These are phyloP conservation scores for Pseudogymnoascus sp. DNA, from an alignment of 2,329 filamentous ascomycete genomes.

Conservation along the genomic window DNA sequence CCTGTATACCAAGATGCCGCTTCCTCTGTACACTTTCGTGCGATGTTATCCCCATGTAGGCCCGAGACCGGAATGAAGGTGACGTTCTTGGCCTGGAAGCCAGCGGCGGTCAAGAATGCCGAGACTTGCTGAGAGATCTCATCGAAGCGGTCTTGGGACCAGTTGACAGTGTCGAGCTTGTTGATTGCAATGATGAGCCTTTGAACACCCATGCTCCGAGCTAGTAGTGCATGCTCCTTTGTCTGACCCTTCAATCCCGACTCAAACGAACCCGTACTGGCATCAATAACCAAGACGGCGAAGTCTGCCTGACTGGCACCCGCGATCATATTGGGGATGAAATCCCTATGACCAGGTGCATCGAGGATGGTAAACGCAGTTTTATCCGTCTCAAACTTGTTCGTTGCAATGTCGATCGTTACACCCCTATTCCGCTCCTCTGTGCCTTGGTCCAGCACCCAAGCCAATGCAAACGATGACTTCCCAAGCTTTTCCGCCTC, in stretches of 20 bases:
- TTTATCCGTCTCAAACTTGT: slow-evolving; percentile 82
- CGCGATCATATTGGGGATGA: slow-evolving; percentile 98
- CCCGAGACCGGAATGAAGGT: slow-evolving; percentile 87
- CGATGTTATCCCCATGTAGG: slow-evolving; percentile 79
- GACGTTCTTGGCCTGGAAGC: slow-evolving; percentile 73
- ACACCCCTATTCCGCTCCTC: slow-evolving; percentile 87
- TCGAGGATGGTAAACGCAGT: slow-evolving; percentile 91
- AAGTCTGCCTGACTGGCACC: slow-evolving; percentile 94
- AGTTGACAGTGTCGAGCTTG: slow-evolving; percentile 81
- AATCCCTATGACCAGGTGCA: slow-evolving; percentile 88
- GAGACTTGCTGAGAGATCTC: slow-evolving; percentile 78
- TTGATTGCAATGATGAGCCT: slow-evolving; percentile 86
- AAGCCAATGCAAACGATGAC: slow-evolving; percentile 89
- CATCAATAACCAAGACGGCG: slow-evolving; percentile 88
- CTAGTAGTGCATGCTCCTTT: slow-evolving; percentile 80
- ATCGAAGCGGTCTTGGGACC: slow-evolving; percentile 75
- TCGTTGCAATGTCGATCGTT: slow-evolving; percentile 93
- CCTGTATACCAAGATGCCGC: slow-evolving; percentile 72
- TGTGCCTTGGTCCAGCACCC: slow-evolving; percentile 87
- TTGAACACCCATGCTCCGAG: slow-evolving; percentile 84
- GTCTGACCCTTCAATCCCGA: slow-evolving; percentile 90
- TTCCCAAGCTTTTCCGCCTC: slow-evolving; percentile 91
- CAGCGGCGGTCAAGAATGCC: slow-evolving; percentile 72
- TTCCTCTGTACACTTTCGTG: slow-evolving; percentile 44
- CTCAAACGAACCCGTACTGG: slow-evolving; percentile 84